Evolutionary conservation across 441 rosid species (phyloP), one percentile per base, ranked within the genome.

Genomic region (Pelargonium citronellum): DNA sequence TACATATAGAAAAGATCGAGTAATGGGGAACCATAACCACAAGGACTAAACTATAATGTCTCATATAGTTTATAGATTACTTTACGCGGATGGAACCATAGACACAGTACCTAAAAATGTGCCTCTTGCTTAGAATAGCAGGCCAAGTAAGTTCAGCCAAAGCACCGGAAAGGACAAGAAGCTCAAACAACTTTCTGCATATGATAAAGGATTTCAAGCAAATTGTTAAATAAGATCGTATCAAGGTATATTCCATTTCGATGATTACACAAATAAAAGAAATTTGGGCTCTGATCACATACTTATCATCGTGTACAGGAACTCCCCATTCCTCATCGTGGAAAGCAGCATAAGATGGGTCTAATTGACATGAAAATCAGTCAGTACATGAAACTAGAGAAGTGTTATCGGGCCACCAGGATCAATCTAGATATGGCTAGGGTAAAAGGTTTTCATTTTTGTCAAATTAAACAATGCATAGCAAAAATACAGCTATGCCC

Each of bases 321-420:
- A 89, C 85, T 67, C 98, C 97, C 96, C 95, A 92, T 86, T 92
- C 97, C 83, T 92, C 95, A 72, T 92, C 95, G 47, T 92, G 96
- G 82, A 92, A 92, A 66, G 87, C 81, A 57, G 77, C 83, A 78
- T 90, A 84, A 53, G 75, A 75, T 2, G 89, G 87, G 72, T 92
- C 98, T 92, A 80, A 66, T 71, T 66, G 27, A 58, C 66, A 76
- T 46, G 41, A 71, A 69, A 78, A 63, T 2, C 5, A 19, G 55
- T 82, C 73, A 78, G 79, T 53, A 72, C 64, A 67, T 53, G 66
- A 71, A 74, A 61, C 41, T 51, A 55, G 51, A 10, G 13, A 58
- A 19, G 30, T 58, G 63, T 37, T 37, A 37, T 37, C 8, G 8
- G 41, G 41, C 8, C 41, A 37, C 41, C 41, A 4, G 41, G 41